Base-by-base conservation (phyloP, 2,329 filamentous ascomycete genomes). In the Septoria linicola region DNA sequence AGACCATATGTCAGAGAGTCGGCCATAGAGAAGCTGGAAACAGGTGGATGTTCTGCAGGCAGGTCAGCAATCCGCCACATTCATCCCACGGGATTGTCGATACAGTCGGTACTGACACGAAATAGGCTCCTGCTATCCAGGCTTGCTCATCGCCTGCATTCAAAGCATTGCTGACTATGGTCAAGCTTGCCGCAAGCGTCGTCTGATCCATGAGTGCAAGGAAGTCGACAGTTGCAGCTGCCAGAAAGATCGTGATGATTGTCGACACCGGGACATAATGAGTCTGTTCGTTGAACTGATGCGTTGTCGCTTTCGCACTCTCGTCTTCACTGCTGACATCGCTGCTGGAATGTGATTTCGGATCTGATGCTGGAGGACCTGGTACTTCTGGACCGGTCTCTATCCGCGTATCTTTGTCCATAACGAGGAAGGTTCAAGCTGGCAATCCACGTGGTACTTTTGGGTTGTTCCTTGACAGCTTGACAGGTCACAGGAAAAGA, bases 1-100 rank as follows among this genome's bases (percentile, higher is more conserved):
- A 2, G 84, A 83, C 70, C 80, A 86, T 51, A 87, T 85, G 58
- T 87, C 84, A 37, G 79, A 81, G 17, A 84, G 69, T 61, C 84
- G 84, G 17, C 81, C 80, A 80, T 81, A 84, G 25, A 80, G 77
- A 73, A 78, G 66, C 48, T 78, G 76, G 16, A 73, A 75, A 2
- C 74, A 69, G 0, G 75, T 77, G 0, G 75, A 59, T 8, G 57
- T 59, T n/a, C 57, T 59, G 43, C 16, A 13, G 3, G 21, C 16
- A 11, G 17, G 34, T 53, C 44, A 53, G 44, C 27, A 34, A 21
- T 13, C 17, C 17, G 23, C 21, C n/a, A 20, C 19, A 23, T 17
- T 32, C 43, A 11, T 10, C 16, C 11, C 19, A n/a, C 23, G 10
- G 23, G 23, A 27, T 8, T 20, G 8, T 3, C 19, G 20, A 3